Evolutionary conservation across 352 stramenopile genomes (phyloP).

Genomic region (Globisporangium cylindrosporum): DNA sequence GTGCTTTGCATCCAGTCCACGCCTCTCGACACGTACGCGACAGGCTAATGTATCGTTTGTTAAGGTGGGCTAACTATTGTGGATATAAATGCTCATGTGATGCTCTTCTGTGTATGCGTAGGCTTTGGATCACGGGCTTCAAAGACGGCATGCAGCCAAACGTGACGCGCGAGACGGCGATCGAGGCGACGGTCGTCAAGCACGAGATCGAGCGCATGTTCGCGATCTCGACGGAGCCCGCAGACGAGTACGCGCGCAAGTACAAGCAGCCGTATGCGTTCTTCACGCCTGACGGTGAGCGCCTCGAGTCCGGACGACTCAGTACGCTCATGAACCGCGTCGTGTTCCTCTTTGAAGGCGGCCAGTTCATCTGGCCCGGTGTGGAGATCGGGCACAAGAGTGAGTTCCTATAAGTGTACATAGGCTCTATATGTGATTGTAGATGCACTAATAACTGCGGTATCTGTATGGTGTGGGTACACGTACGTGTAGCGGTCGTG

Average conservation of each 20-base stretch:
- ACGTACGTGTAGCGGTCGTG: constrained; percentile 25
- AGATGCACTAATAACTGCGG: neutral
- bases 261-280: constrained; percentile 66
- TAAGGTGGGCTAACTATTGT: neutral
- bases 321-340: constrained; percentile 33
- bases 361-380: constrained; percentile 70
- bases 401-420: constrained; percentile 13
- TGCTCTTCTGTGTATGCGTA: constrained; percentile 9
- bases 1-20: constrained; percentile 54
- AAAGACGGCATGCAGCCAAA: constrained; percentile 46
- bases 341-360: constrained; percentile 72
- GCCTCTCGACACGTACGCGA: constrained; percentile 31
- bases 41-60: neutral
- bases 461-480: neutral
- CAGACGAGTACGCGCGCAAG: constrained; percentile 28
- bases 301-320: constrained; percentile 25
- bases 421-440: neutral
- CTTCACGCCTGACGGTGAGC: constrained; percentile 50
- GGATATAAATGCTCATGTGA: neutral
- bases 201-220: constrained; percentile 34
- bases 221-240: constrained; percentile 23
- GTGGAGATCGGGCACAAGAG: constrained; percentile 61
- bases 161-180: constrained; percentile 26
- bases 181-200: constrained; percentile 32
- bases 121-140: constrained; percentile 42